Conservation (phyloP, 257 asterid species). For the Anisodus tanguticus region DNA sequence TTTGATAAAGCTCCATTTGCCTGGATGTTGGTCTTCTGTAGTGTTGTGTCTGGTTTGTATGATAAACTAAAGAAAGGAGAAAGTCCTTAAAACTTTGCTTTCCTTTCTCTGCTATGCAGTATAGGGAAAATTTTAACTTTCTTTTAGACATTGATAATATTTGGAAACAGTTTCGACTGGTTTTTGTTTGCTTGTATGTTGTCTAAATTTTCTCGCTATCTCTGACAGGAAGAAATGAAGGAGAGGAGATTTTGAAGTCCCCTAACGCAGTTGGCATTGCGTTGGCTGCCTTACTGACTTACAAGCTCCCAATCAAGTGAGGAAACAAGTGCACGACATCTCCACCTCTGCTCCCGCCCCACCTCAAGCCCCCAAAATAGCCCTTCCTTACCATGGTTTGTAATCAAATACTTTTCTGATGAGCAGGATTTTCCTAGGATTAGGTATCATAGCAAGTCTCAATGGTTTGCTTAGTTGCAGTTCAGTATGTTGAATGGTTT, state of each 20-base stretch:
- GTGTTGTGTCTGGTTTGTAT: not conserved
- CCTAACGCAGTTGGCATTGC: not conserved
- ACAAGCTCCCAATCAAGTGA: not conserved
- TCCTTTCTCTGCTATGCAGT: not conserved
- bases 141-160: not conserved
- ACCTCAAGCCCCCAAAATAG: not conserved
- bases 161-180: not conserved
- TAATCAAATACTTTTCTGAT: not conserved
- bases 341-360: not conserved
- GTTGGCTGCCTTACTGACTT: slow-evolving; percentile 17
- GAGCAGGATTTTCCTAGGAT: not conserved
- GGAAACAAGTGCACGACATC: not conserved
- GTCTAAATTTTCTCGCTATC: slow-evolving; percentile 4
- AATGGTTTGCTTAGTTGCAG: slow-evolving; percentile 11
- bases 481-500: not conserved
- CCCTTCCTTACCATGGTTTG: not conserved
- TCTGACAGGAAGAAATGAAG: not conserved
- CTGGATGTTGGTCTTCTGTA: not conserved
- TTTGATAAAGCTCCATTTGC: not conserved
- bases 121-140: not conserved
- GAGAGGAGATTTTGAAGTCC: not conserved
- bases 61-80: not conserved
- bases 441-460: slow-evolving; percentile 3
- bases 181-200: slow-evolving; percentile 4
- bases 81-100: not conserved